A percentile compares a stretch with the other conserved stretches of the same genome.
These are phyloP conservation scores for Cyclotella choctawhatcheeana DNA, from an alignment of 108 stramenopile genomes.

Conservation along the genomic window DNA sequence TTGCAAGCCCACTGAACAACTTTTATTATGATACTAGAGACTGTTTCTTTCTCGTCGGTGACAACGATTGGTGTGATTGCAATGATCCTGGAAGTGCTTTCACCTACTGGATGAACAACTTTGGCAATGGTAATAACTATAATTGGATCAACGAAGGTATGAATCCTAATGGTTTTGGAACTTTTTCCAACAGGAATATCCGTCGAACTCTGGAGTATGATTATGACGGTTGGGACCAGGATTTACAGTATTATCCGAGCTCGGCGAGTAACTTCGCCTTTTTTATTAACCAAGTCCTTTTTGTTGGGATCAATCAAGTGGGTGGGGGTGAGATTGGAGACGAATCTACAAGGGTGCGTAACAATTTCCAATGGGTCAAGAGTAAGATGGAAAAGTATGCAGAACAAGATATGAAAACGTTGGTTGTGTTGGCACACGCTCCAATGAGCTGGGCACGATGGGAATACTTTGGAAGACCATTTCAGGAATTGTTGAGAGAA, in stretches of 20 bases:
- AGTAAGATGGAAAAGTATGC: conserved; percentile 32
- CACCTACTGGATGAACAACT: conserved; percentile 41
- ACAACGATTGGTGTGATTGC: conserved; percentile 44
- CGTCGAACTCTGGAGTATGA: conserved; percentile 20
- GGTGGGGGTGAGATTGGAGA: conserved; percentile 33
- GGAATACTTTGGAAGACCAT: conserved; percentile 37
- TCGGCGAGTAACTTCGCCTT: conserved; percentile 37
- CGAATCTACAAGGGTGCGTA: conserved; percentile 24
- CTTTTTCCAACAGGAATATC: conserved; percentile 22
- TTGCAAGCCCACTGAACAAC: conserved; percentile 13
- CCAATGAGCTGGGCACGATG: conserved; percentile 17
- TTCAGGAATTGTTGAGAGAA: conserved; percentile 19
- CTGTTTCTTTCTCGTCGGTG: conserved; percentile 33
- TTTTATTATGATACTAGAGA: conserved; percentile 30
- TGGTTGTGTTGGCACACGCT: conserved; percentile 43
- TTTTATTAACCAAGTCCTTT: conserved; percentile 20
- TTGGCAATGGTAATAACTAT: conserved; percentile 37
- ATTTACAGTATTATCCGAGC: conserved; percentile 5
- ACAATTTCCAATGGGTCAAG: conserved; percentile 39
- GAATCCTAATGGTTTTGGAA: conserved; percentile 36
- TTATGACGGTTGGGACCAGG: neutral
- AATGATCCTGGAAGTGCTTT: conserved; percentile 19
- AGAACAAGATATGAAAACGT: conserved; percentile 22
- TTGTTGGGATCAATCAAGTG: conserved; percentile 43
- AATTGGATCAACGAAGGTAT: conserved; percentile 6